phyloP scores from a whole-genome alignment of 768 basidiomycete species.

The Tubosaeta brunneosetosa region DNA sequence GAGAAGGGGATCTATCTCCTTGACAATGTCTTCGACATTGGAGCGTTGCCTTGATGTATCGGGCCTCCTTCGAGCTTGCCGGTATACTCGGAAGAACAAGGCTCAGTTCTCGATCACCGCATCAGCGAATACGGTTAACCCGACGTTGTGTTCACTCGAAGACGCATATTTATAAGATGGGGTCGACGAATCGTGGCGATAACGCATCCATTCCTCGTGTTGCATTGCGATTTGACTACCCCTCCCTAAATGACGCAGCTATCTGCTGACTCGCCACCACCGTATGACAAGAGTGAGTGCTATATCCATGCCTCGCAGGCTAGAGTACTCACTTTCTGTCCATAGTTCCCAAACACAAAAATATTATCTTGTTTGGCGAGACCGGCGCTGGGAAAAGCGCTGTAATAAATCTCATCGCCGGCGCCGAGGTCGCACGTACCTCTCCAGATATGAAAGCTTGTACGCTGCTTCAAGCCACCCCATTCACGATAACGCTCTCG shows the following conservation, averaged over 20 bases:
- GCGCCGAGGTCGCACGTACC: neutral
- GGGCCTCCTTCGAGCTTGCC: neutral
- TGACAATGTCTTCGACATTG: neutral
- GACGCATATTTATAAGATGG: neutral
- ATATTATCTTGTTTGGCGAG: constrained; percentile 6
- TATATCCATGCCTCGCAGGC: neutral
- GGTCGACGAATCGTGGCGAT: neutral
- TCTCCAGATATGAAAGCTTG: neutral
- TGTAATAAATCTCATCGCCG: neutral
- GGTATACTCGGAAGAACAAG: neutral
- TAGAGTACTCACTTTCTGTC: neutral
- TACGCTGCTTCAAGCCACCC: neutral
- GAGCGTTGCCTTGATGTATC: neutral
- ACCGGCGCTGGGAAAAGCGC: constrained; percentile 5
- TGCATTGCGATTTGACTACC: neutral
- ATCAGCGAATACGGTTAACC: neutral
- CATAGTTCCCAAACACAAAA: neutral
- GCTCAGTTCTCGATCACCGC: neutral
- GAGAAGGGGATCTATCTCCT: neutral
- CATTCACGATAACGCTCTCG: neutral
- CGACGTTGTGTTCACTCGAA: neutral
- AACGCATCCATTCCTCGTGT: neutral
- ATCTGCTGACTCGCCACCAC: neutral
- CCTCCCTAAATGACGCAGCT: neutral
- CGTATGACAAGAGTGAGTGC: neutral